Conservation (phyloP, 257 asterid genomes). For the Lantana camara region DNA sequence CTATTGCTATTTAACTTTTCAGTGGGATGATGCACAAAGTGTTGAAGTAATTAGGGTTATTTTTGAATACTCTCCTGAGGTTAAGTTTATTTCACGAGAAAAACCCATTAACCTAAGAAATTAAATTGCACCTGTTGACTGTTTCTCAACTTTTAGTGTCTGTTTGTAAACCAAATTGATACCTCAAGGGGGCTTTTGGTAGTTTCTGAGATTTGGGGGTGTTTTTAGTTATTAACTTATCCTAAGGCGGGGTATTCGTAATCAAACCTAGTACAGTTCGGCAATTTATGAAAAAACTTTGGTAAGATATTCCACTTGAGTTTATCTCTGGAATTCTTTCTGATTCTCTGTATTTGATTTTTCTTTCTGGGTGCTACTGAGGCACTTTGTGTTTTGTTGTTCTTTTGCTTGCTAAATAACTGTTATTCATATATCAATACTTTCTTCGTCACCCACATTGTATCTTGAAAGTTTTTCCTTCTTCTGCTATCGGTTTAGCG, state of each 20-base stretch:
- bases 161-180: too few relatives aligned
- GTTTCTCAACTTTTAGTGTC: too few relatives aligned
- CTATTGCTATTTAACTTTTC: conserved; percentile 5
- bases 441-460: neutral
- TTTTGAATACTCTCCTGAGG: neutral
- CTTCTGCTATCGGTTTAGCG: neutral
- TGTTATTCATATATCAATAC: neutral
- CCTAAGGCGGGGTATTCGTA: too few relatives aligned
- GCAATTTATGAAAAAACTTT: neutral
- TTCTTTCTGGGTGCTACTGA: neutral
- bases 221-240: too few relatives aligned
- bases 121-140: too few relatives aligned
- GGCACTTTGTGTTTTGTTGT: neutral
- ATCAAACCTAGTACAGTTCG: too few relatives aligned
- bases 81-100: neutral
- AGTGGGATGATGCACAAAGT: neutral
- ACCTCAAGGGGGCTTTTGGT: too few relatives aligned
- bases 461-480: neutral
- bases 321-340: conserved; percentile 6
- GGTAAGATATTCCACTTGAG: neutral
- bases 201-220: too few relatives aligned
- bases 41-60: too few relatives aligned
- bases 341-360: neutral
- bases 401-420: neutral
- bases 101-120: too few relatives aligned